Evolutionary conservation across 805 yeast genomes (phyloP), one percentile per base, ranked within the genome.

Genomic region (Metschnikowia amazonensis): DNA sequence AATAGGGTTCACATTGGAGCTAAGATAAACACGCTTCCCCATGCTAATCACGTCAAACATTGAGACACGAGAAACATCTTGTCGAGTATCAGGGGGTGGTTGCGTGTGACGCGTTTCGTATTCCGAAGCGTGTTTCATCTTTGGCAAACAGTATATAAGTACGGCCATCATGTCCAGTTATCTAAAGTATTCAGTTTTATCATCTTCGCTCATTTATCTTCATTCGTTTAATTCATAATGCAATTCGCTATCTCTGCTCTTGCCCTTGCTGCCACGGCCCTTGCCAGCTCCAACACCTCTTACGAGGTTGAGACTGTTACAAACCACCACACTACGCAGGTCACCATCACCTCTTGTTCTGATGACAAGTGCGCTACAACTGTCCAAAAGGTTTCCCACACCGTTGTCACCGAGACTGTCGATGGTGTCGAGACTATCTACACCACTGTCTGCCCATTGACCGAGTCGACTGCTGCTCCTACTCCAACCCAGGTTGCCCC

Each of bases 341-440:
- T 58, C 49, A 60, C 65, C 50, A 53, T 60, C 56, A 60, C 62
- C 44, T 57, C 63, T 25, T 59, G 63, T 40, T 47, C 59, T 41
- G 47, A 56, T 51, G 25, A 59, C 43, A 47, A 40, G 17, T 59
- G 63, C 42, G 46, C 49, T 33, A 51, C 55, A 43, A 46, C 60
- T 25, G 57, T 45, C 29, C 46, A 46, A 30, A 38, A 53, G n/a
- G 48, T 49, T 43, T 41, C 48, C 8, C 46, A 44, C 23, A 43
- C 56, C 31, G 47, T 48, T 6, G 55, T 56, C 42, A 59, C 64
- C 39, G 43, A 55, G 35, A 65, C 68, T 30, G 62, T 60, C 18
- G 49, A 55, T 25, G 68, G 64, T 47, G 59, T 54, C 23, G 62
- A 52, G 48, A 52, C 55, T 38, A 46, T 52, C 36, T 52, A 55